Evolutionary conservation across 1,284 basidiomycete species (phyloP), one percentile per base, ranked within the genome.

Genomic region (Heimioporus retisporus): DNA sequence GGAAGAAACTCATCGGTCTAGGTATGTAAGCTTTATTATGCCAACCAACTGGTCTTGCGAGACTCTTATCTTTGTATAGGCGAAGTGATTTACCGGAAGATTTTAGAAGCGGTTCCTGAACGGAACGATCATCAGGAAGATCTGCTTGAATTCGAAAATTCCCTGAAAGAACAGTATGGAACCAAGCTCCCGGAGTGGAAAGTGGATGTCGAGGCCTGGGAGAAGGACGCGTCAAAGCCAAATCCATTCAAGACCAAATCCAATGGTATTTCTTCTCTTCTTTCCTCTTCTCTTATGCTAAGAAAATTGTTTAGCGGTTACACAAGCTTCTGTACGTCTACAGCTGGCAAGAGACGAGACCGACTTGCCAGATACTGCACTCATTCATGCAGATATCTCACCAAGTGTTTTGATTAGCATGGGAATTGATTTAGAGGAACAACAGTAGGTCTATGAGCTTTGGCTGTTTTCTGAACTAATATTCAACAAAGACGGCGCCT

Each of bases 401-500:
- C 55, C 62, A 40, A 61, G 55, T 25, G 40, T 66, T 16, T 21
- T 65, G 4, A 68, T 69, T 8, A 44, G 59, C 4, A 57, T 55
- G 0, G 67, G 51, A 5, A 13, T 69, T 1, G 63, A 69, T 28
- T 21, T 69, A 2, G 57, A 69, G 44, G 67, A 65, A 8, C 63
- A 63, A 54, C 68, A 68, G 63, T 68, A 25, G 40, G 59, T 28
- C 28, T 28, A 28, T 28, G 28, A 28, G 28, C 28, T 28, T 28
- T 28, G 28, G 28, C 28, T 28, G 28, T 28, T 28, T 28, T 28
- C 28, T 28, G 28, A 28, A 28, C 28, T 28, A 28, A 28, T 28
- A 28, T 28, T 28, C 28, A 28, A 28, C 28, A 28, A 28, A 71
- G 70, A 55, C 43, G 19, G 63, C 35, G 67, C 66, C 65, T 73